These are phyloP conservation scores for Hypoxylon fuscum DNA, from an alignment of 495 filamentous ascomycete species.

Conservation along the genomic window DNA sequence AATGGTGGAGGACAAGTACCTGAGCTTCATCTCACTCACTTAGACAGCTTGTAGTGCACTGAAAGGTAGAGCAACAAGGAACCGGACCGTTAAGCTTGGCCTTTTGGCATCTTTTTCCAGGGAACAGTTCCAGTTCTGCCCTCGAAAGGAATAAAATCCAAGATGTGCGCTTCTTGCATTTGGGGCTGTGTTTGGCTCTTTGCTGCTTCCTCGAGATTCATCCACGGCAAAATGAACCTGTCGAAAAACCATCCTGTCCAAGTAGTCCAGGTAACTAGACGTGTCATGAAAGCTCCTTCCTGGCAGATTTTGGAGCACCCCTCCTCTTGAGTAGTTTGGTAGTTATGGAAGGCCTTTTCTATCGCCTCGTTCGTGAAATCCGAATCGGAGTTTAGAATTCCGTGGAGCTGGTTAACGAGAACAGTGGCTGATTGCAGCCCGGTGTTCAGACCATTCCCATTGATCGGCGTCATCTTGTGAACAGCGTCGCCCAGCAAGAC, in stretches of 20 bases:
- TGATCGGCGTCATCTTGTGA: conserved; percentile 55
- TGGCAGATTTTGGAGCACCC: neutral
- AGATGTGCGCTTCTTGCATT: conserved; percentile 4
- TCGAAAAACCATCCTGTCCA: conserved; percentile 16
- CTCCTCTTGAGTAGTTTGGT: conserved; percentile 8
- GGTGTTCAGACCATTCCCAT: conserved; percentile 40
- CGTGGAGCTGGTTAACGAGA: conserved; percentile 51
- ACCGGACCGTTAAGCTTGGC: neutral
- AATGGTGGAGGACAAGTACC: too few relatives aligned
- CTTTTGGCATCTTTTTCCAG: conserved; percentile 3
- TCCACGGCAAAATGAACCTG: neutral
- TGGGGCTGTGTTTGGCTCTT: neutral
- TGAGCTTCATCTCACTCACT: too few relatives aligned
- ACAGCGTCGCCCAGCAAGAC: conserved; percentile 62
- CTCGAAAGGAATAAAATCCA: conserved; percentile 27
- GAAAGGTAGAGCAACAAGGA: too few relatives aligned
- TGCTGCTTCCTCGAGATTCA: neutral
- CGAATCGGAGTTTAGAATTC: neutral
- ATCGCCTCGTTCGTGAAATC: neutral
- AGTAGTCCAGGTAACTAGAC: conserved; percentile 17
- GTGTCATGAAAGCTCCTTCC: conserved; percentile 3
- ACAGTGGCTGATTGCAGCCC: conserved; percentile 51
- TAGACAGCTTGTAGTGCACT: too few relatives aligned
- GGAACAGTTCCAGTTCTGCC: conserved; percentile 8
- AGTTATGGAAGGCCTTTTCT: conserved; percentile 17